These are phyloP conservation scores for Chionographis japonica DNA, from an alignment of 106 monocot species.

Conservation along the genomic window DNA sequence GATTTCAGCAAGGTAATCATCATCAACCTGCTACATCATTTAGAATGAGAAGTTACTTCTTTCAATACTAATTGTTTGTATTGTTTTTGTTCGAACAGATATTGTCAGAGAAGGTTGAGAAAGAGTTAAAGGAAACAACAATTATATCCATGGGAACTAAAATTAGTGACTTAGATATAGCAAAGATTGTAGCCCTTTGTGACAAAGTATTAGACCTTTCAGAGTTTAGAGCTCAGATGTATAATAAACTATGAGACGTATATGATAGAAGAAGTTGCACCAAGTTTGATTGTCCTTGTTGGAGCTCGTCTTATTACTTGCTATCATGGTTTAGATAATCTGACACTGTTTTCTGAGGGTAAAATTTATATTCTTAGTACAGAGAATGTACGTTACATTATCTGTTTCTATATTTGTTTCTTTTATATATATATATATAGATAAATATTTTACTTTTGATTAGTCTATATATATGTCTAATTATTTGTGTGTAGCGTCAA, in stretches of 20 bases:
- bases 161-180: constrained; percentile 74
- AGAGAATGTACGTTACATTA: constrained; percentile 63
- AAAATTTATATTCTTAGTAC: constrained; percentile 98
- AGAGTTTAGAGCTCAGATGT: constrained; percentile 78
- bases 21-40: background rate
- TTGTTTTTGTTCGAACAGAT: constrained; percentile 30
- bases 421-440: too few relatives aligned
- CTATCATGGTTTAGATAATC: constrained; percentile 85
- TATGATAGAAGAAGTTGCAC: constrained; percentile 94
- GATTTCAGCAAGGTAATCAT: constrained; percentile 89
- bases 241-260: constrained; percentile 74
- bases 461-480: too few relatives aligned
- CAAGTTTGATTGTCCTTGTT: constrained; percentile 94
- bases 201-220: constrained; percentile 91
- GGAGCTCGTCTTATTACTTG: constrained; percentile 97
- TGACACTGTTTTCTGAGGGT: constrained; percentile 89
- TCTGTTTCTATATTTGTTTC: too few relatives aligned
- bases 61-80: background rate
- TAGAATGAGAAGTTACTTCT: too few relatives aligned
- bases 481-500: too few relatives aligned
- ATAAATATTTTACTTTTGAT: too few relatives aligned
- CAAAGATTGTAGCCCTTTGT: constrained; percentile 70
- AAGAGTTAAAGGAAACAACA: constrained; percentile 72
- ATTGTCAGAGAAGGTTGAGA: constrained; percentile 69
- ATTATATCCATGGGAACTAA: constrained; percentile 96